Percentiles rank a stretch among this genome's conserved stretches.
Conservation (phyloP, 805 yeast genomes). For the Nakazawaea siamensis region DNA sequence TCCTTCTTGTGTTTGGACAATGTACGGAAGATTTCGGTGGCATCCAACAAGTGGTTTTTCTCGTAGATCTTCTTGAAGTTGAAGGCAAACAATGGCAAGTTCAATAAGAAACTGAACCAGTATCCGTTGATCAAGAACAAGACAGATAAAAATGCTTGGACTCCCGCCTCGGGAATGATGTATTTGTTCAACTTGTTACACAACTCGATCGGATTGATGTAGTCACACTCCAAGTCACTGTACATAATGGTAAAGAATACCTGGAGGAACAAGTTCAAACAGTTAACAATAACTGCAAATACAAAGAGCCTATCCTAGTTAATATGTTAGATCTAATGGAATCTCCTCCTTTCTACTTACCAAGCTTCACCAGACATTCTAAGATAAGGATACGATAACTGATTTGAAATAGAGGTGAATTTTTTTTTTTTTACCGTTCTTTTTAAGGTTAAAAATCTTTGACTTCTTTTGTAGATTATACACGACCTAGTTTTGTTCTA, state of each 20-base stretch:
- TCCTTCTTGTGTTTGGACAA: constrained; percentile 89
- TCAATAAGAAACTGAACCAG: constrained; percentile 83
- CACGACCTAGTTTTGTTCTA: constrained; percentile 3
- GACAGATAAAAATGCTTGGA: constrained; percentile 65
- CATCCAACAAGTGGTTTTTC: constrained; percentile 84
- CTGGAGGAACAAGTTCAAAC: constrained; percentile 81
- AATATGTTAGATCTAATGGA: constrained; percentile 3
- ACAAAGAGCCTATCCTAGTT: constrained; percentile 44
- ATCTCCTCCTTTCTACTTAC: too few species aligned
- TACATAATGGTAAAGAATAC: constrained; percentile 94
- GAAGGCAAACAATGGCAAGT: constrained; percentile 77
- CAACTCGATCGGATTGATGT: constrained; percentile 93
- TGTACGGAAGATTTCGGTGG: constrained; percentile 95
- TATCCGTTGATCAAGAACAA: constrained; percentile 80
- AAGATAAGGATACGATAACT: too few species aligned
- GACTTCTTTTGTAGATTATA: not conserved
- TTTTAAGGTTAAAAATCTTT: not conserved
- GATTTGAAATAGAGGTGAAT: too few species aligned
- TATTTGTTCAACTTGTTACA: constrained; percentile 88
- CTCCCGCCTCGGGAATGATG: constrained; percentile 82
- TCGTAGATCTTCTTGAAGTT: constrained; percentile 73
- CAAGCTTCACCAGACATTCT: constrained; percentile 40
- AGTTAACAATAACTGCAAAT: constrained; percentile 75
- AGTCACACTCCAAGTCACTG: constrained; percentile 92
- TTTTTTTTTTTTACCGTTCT: not conserved